Base-by-base conservation (phyloP, 345 rosid genomes). In the Raphanus raphanistrum region DNA sequence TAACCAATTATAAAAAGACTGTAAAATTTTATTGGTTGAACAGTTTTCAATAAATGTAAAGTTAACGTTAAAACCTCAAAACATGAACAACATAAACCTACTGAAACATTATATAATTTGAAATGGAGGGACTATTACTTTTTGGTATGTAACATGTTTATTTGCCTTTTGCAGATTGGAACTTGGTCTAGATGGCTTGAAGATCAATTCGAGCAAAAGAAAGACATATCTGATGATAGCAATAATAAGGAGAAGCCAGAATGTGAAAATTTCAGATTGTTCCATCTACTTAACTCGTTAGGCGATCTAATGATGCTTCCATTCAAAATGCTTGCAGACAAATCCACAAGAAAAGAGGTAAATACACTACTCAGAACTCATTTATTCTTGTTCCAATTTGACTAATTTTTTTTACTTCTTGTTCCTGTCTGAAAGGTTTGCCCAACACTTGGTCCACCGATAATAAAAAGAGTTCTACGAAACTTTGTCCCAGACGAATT, bases 231-330 rank as follows among this genome's bases (percentile, higher is more conserved):
- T 74, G 62, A 41, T 31, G 61, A 43, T 32, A 65, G 48, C 38
- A 63, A 78, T 54, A 63, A 74, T 31, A 66, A 76, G 38, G 83
- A 72, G 71, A 84, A 71, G 21, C 75, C 31, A 58, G 85, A 79
- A 38, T 8, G 36, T 73, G 73, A 84, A 72, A 84, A 90, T 57
- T 89, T 88, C 84, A 92, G 86, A 90, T 74, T 87, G 76, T 94
- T 94, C 80, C 81, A 68, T 74, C 87, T 92, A 59, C 95, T 94
- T 27, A 87, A 88, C 79, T 91, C 93, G 12, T 85, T 94, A 82
- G 92, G 97, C 55, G 97, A 92, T 85, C 92, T 92, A 54, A 88
- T 94, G 97, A 94, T 90, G 98, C 93, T 94, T 78, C 98, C 98
- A 73, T 90, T 85, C 43, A 93, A 89, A 70, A 88, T 90, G 92